Conservation (phyloP, 176 grass and related monocot species). For the Sorghum bicolor region Sorghum_bicolor_NCBIv3 NC_012873.2:64704501-64705000, state of each 20-base stretch:
- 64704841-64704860: slow-evolving; percentile 55
- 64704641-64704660: slow-evolving; percentile 24
- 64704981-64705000: slow-evolving; percentile 47
- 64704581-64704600: slow-evolving; percentile 25
- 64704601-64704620: slow-evolving; percentile 20
- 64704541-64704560: slow-evolving; percentile 33
- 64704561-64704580: slow-evolving; percentile 49
- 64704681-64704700: slow-evolving; percentile 49
- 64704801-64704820: slow-evolving; percentile 31
- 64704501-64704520: slow-evolving; percentile 65
- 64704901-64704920: slow-evolving; percentile 53
- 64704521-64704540: slow-evolving; percentile 46
- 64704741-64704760: background rate
- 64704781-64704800: slow-evolving; percentile 8
- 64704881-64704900: slow-evolving; percentile 62
- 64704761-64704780: slow-evolving; percentile 51
- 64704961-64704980: slow-evolving; percentile 53
- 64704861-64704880: slow-evolving; percentile 72
- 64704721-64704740: slow-evolving; percentile 36
- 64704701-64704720: slow-evolving; percentile 48
- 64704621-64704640: slow-evolving; percentile 31
- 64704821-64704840: slow-evolving; percentile 47
- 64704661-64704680: slow-evolving; percentile 40
- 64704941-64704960: slow-evolving; percentile 41
- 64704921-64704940: slow-evolving; percentile 33